Base-by-base conservation (phyloP, 140 eudicot species). In the Eryngium alpinum region DNA sequence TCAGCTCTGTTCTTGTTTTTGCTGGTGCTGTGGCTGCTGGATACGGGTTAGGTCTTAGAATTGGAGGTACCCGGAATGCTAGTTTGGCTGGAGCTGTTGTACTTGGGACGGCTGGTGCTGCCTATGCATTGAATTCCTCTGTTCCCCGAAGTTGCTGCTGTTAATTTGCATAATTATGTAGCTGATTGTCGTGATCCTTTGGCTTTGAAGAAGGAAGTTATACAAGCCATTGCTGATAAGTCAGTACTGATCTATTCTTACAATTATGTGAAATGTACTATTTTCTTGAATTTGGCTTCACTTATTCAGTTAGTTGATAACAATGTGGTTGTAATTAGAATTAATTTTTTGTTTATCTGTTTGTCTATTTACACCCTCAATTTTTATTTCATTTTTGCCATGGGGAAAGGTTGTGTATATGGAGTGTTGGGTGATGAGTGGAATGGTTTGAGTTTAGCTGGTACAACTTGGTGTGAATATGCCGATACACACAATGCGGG, bases 71-170 rank as follows among this genome's bases (percentile, higher is more conserved):
- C 33, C 81, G 89, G 63, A 89, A 83, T 77, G 92, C 90, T 43
- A 89, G 89, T 25, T 52, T 91, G 24, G 99, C 94, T 43, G 97
- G 94, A 22, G 98, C 99, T 50, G 88, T 87, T 50, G 97, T 82
- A 11, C 67, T 90, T n/a, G 99, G 99, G 4, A 97, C 90, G 14
- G 99, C 92, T 1, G 99, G 94, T 10, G 97, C 96, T 27, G 94
- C 90, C 46, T 96, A 91, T 65, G 94, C 88, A 11, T 51, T 91
- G 88, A 96, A 91, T 90, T 85, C 97, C 2, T 82, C 94, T 25
- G 99, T 89, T 25, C 99, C 99, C 99, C 38, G 97, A 96, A 78
- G 95, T 96, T 76, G 99, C 99, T 38, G 98, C 99, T 0, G 82
- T 85, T 17, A 88, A 84, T 82, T 89, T 96, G 91, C 97, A 89